These are phyloP conservation scores for Penicillium paradoxum DNA, from an alignment of 495 filamentous ascomycete species.

Conservation along the genomic window DNA sequence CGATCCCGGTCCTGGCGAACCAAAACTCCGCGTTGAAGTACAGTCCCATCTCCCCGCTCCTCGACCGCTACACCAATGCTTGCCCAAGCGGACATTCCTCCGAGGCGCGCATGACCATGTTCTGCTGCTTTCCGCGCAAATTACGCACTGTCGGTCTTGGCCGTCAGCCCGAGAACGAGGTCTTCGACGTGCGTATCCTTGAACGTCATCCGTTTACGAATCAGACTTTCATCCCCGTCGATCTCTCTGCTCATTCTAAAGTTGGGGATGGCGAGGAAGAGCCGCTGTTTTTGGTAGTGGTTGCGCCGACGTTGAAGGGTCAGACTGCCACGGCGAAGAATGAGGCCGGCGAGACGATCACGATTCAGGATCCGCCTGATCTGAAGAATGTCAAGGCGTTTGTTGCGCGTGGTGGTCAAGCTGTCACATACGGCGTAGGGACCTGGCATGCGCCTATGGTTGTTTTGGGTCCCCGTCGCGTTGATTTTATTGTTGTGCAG, in stretches of 20 bases:
- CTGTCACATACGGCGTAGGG: conserved; percentile 84
- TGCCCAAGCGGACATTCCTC: conserved; percentile 60
- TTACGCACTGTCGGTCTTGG: conserved; percentile 27
- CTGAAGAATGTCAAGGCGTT: conserved; percentile 67
- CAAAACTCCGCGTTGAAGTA: conserved; percentile 87
- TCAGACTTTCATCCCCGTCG: conserved; percentile 85
- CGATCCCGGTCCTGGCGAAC: conserved; percentile 56
- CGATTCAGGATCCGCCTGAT: conserved; percentile 64
- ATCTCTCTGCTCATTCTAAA: conserved; percentile 39
- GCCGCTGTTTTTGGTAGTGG: conserved; percentile 73
- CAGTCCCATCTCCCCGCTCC: conserved; percentile 65
- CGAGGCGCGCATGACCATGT: conserved; percentile 74
- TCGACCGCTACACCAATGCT: conserved; percentile 56
- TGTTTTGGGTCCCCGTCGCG: conserved; percentile 61
- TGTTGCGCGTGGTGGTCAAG: conserved; percentile 71
- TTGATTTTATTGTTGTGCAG: conserved; percentile 86
- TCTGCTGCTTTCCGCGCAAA: conserved; percentile 71
- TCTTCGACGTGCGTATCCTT: conserved; percentile 70
- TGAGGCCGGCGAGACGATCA: conserved; percentile 26
- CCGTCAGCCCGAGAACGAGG: conserved; percentile 15
- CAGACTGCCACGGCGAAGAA: conserved; percentile 32
- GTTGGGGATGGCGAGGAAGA: conserved; percentile 29
- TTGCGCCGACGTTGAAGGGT: conserved; percentile 64
- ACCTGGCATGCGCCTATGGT: conserved; percentile 99
- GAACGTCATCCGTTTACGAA: conserved; percentile 93